A percentile compares a stretch with the other conserved stretches of the same genome.
These are phyloP conservation scores for Sungouiozyma ichnusensis DNA, from an alignment of 805 yeast species.

Conservation along the genomic window DNA sequence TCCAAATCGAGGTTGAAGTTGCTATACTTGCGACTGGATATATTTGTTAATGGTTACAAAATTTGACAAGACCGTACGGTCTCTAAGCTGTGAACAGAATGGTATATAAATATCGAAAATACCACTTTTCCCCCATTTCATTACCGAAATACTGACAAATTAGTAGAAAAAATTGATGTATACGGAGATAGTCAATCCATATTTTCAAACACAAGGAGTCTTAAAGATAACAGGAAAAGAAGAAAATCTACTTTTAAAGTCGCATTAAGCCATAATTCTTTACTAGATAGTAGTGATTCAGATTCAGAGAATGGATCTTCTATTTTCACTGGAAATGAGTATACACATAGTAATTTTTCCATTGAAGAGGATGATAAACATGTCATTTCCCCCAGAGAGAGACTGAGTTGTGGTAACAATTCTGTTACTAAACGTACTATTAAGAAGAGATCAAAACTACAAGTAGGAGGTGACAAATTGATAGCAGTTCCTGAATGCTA, in stretches of 20 bases:
- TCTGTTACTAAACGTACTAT: not conserved
- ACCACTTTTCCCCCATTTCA: no score
- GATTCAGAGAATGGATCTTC: slow-evolving; percentile 5
- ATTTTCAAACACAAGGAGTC: not conserved
- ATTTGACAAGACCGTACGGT: not conserved
- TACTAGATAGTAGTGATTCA: slow-evolving; percentile 16
- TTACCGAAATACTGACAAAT: not conserved
- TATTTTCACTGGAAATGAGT: slow-evolving; percentile 1
- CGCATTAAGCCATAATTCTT: slow-evolving; percentile 12
- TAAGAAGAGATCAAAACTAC: slow-evolving; percentile 2
- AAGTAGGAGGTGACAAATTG: not conserved
- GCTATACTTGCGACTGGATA: no score
- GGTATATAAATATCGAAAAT: not conserved
- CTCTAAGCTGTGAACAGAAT: not conserved
- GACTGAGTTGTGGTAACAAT: not conserved
- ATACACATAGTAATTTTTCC: slow-evolving; percentile 2
- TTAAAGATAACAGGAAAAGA: not conserved
- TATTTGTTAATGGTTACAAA: not conserved
- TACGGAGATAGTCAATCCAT: slow-evolving; percentile 3
- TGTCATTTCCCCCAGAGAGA: not conserved
- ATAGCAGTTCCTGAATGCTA: slow-evolving; percentile 28
- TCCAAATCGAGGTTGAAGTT: no score
- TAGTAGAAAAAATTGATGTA: slow-evolving; percentile 2
- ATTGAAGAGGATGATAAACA: slow-evolving; percentile 11
- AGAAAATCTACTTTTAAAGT: slow-evolving; percentile 9